phyloP scores from a whole-genome alignment of 768 basidiomycete genomes.

The Solioccasus polychromus region DNA sequence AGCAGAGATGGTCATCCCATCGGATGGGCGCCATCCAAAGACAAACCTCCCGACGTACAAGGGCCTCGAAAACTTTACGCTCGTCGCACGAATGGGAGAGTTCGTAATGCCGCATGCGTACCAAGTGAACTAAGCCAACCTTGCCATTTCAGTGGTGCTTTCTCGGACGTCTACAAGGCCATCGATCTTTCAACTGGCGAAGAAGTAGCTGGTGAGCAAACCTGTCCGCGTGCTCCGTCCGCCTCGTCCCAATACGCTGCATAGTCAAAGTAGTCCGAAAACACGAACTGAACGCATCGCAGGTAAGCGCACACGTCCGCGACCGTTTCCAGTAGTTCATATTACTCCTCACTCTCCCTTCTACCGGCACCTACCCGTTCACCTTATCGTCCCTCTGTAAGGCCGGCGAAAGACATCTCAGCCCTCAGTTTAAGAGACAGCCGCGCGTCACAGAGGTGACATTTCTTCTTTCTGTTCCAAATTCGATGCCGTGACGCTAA shows the following conservation, averaged over 20 bases:
- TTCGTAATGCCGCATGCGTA: constrained; percentile 40
- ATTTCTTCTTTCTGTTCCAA: constrained; percentile 17
- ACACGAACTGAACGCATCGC: constrained; percentile 83
- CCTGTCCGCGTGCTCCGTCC: background rate
- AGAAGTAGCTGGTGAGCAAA: constrained; percentile 72
- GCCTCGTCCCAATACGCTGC: constrained; percentile 11
- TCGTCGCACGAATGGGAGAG: constrained; percentile 92
- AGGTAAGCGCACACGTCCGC: constrained; percentile 58
- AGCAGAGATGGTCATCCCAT: constrained; percentile 49
- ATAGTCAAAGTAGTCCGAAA: constrained; percentile 94
- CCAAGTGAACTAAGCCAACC: constrained; percentile 13
- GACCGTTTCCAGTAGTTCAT: constrained; percentile 25
- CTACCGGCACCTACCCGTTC: constrained; percentile 23
- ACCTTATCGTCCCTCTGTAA: constrained; percentile 38
- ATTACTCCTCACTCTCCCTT: constrained; percentile 16
- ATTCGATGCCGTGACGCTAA: constrained; percentile 16
- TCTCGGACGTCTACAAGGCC: constrained; percentile 98
- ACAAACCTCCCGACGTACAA: constrained; percentile 81
- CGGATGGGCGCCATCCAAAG: constrained; percentile 72
- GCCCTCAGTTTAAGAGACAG: constrained; percentile 92
- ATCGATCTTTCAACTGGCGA: constrained; percentile 69
- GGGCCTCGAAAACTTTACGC: constrained; percentile 76
- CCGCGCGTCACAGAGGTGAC: constrained; percentile 97
- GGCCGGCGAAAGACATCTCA: constrained; percentile 92
- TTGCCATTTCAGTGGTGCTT: constrained; percentile 68